Evolutionary conservation across 2,329 filamentous ascomycete genomes (phyloP).

Genomic region (Trichoderma sp.): DNA sequence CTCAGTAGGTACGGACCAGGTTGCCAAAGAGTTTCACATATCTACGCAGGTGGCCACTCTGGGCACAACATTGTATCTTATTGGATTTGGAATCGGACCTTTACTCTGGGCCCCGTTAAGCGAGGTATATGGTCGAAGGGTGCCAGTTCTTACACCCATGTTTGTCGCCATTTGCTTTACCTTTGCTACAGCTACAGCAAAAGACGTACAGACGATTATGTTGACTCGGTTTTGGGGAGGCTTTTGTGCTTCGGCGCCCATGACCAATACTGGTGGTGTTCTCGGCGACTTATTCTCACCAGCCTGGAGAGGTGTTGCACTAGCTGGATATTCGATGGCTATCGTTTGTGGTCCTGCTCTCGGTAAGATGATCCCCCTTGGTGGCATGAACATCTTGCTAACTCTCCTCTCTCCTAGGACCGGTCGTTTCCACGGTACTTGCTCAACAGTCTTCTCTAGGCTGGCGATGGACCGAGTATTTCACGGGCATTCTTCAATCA

Average conservation of each 20-base stretch:
- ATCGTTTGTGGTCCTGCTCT: slow-evolving; percentile 62
- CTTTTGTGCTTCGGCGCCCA: slow-evolving; percentile 63
- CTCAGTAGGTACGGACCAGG: slow-evolving; percentile 56
- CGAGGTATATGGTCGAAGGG: slow-evolving; percentile 60
- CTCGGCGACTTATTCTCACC: slow-evolving; percentile 65
- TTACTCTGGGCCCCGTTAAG: slow-evolving; percentile 66
- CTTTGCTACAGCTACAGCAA: slow-evolving; percentile 63
- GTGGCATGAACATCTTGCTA: not conserved
- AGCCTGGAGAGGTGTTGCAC: slow-evolving; percentile 62
- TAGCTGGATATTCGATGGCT: slow-evolving; percentile 68
- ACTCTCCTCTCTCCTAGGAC: slow-evolving; percentile 37
- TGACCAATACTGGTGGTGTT: slow-evolving; percentile 71
- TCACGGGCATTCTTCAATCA: slow-evolving; percentile 64
- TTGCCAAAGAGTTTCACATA: slow-evolving; percentile 51
- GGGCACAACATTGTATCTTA: slow-evolving; percentile 49
- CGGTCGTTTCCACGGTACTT: slow-evolving; percentile 50
- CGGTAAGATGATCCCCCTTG: slow-evolving; percentile 38
- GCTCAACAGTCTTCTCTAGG: slow-evolving; percentile 44
- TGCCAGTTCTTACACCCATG: slow-evolving; percentile 60
- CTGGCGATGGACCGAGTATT: slow-evolving; percentile 59
- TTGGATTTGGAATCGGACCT: slow-evolving; percentile 60
- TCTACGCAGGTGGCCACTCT: slow-evolving; percentile 45
- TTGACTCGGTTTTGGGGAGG: slow-evolving; percentile 66
- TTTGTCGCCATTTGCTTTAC: slow-evolving; percentile 64
- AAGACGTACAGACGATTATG: slow-evolving; percentile 67